Percentiles rank a stretch among this genome's conserved stretches.
Conservation (phyloP, 352 stramenopile genomes). For the Pythium phragmiticola region DNA sequence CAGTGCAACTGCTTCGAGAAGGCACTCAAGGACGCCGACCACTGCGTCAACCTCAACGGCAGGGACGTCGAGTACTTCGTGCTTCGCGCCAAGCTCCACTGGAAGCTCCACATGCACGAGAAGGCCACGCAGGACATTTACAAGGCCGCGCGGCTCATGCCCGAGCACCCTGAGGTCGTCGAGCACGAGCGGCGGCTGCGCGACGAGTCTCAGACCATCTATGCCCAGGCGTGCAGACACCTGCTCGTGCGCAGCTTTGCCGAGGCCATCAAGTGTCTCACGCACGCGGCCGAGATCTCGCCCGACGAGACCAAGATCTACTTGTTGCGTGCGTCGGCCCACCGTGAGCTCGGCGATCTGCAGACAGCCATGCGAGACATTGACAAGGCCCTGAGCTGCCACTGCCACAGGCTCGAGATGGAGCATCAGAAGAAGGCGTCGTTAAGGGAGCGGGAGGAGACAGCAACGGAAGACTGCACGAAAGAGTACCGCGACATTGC, state of each 20-base stretch:
- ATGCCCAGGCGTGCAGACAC: conserved; percentile 56
- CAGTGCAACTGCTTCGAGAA: conserved; percentile 61
- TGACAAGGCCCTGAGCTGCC: conserved; percentile 56
- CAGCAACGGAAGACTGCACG: conserved; percentile 33
- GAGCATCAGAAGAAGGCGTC: conserved; percentile 13
- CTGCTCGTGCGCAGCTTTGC: conserved; percentile 49
- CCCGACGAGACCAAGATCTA: conserved; percentile 71
- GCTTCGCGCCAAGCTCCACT: conserved; percentile 77
- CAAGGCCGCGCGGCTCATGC: conserved; percentile 49
- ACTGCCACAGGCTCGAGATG: conserved; percentile 31
- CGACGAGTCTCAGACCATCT: conserved; percentile 70
- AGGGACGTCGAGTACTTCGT: conserved; percentile 83
- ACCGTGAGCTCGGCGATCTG: conserved; percentile 61
- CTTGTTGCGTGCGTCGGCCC: conserved; percentile 59
- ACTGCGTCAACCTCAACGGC: conserved; percentile 77
- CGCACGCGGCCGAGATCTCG: conserved; percentile 61
- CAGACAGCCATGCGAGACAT: conserved; percentile 57
- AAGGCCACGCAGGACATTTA: conserved; percentile 68
- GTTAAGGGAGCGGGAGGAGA: not conserved
- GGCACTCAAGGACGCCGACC: conserved; percentile 72
- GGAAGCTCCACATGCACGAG: conserved; percentile 74
- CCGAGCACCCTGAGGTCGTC: conserved; percentile 71
- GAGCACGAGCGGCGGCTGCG: conserved; percentile 63
- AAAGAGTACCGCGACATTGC: conserved; percentile 62
- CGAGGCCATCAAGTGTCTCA: conserved; percentile 66